phyloP scores from a whole-genome alignment of 176 grass and related monocot species.

The Zea luxurians region DNA sequence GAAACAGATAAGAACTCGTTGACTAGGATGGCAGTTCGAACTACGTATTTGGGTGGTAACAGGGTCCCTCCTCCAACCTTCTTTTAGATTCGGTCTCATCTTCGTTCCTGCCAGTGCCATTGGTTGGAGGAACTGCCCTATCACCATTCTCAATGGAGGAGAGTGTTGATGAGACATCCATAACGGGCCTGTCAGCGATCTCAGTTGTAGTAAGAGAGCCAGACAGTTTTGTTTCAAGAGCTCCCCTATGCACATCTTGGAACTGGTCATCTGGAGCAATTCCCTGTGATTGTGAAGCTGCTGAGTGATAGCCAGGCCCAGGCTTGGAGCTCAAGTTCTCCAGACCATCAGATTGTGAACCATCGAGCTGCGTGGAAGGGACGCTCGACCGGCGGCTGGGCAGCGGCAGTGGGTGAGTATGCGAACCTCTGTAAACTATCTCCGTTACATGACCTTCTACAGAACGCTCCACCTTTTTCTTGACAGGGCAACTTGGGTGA shows the following conservation, averaged over 20 bases:
- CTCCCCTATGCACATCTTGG: constrained; percentile 48
- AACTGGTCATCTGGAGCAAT: constrained; percentile 32
- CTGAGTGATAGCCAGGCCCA: constrained; percentile 3
- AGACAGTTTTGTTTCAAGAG: constrained; percentile 40
- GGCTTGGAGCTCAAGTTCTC: constrained; percentile 38
- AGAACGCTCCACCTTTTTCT: constrained; percentile 77
- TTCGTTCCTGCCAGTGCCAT: constrained; percentile 14
- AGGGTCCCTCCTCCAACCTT: constrained; percentile 42
- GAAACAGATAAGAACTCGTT: constrained; percentile 9
- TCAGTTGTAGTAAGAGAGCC: constrained; percentile 36
- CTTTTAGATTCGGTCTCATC: constrained; percentile 63
- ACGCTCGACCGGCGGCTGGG: constrained; percentile 24
- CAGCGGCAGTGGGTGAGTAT: constrained; percentile 67
- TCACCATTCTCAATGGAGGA: constrained; percentile 66
- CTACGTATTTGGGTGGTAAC: neutral
- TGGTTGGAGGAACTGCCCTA: constrained; percentile 31
- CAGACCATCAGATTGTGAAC: constrained; percentile 28
- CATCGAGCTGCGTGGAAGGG: constrained; percentile 15
- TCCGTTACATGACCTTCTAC: constrained; percentile 70
- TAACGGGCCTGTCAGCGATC: constrained; percentile 18
- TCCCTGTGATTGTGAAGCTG: constrained; percentile 28
- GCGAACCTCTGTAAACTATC: constrained; percentile 82
- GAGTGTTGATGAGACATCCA: constrained; percentile 49
- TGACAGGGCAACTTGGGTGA: constrained; percentile 58
- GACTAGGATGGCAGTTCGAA: neutral